Base-by-base conservation (phyloP, 768 basidiomycete species). In the Termitomyces sp. region DNA sequence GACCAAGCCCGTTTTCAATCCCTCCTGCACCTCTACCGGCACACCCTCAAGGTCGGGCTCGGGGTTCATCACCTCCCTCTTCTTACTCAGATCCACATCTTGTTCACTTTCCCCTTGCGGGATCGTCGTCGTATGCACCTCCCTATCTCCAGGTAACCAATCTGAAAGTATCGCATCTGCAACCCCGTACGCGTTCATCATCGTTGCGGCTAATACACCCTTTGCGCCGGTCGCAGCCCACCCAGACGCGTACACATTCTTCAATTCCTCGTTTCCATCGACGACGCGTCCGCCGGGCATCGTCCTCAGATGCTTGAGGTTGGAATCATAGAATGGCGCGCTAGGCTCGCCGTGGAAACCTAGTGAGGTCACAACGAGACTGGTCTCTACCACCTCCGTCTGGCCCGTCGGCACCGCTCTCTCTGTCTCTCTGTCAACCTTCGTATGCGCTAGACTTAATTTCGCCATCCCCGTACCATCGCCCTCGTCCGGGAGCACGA, bases 211-310 rank as follows among this genome's bases (percentile, higher is more conserved):
- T 46, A 98, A 78, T 13, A 98, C 94, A 10, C 95, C 95, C 53
- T 84, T 87, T 0, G 97, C 94, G 36, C 96, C 96, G 3, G 82
- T 85, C 2, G 92, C 88, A 2, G 92, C 88, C 97, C 97, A 99
- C 10, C 96, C 96, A 1, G 91, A 87, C 1, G 92, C 88, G 67
- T 97, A 99, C n/a, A 95, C 76, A 57, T 83, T 83, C 38, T 76
- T 78, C 38, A 86, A 62, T 2, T 65, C 64, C 4, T 61, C 62
- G 3, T 68, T 62, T 18, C 36, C 30, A 10, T 82, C 64, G 8
- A 90, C 72, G 13, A 67, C 61, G n/a, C 63, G 64, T 32, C 85
- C 77, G 4, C 82, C 82, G 7, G 70, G 69, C 3, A 70, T 60
- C 1, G 80, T 80, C n/a, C 84, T 80, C 14, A 90, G 72, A 63